A percentile compares a stretch with the other conserved stretches of the same genome.
Conservation (phyloP, 2,329 filamentous ascomycete species). For the Atkinsonella texensis region DNA sequence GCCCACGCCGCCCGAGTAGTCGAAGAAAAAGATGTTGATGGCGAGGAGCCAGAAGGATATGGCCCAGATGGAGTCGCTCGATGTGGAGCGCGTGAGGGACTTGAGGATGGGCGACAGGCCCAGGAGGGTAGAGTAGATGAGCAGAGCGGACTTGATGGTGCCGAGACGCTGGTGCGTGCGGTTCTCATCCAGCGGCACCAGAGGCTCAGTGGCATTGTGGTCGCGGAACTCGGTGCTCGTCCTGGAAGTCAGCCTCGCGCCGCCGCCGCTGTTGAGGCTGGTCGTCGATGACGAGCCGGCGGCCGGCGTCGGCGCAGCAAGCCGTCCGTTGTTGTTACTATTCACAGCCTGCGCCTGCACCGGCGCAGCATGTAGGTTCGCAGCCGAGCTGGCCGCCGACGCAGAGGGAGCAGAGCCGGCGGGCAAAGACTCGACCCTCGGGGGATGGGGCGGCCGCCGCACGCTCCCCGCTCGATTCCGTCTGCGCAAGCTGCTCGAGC, state of each 20-base stretch:
- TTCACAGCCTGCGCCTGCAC: not conserved
- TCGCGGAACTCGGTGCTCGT: constrained; percentile 19
- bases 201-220: constrained; percentile 9
- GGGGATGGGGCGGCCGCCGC: constrained; percentile 20
- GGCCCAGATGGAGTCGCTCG: constrained; percentile 92
- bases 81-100: constrained; percentile 86
- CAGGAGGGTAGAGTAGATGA: constrained; percentile 87
- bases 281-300: constrained; percentile 30
- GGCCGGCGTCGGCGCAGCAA: constrained; percentile 26
- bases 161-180: constrained; percentile 47
- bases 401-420: constrained; percentile 12
- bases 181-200: constrained; percentile 22
- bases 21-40: constrained; percentile 96
- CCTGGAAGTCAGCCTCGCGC: constrained; percentile 13
- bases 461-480: constrained; percentile 25
- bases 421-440: constrained; percentile 16
- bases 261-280: constrained; percentile 22
- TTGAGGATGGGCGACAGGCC: constrained; percentile 92
- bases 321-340: constrained; percentile 24
- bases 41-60: constrained; percentile 86
- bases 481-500: constrained; percentile 22
- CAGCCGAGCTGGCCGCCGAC: constrained; percentile 33
- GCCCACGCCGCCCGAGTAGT: constrained; percentile 66
- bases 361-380: constrained; percentile 24
- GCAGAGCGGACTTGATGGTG: constrained; percentile 80